Percentiles rank a stretch among this genome's conserved stretches.
Conservation (phyloP, 345 rosid genomes). For the Bretschneidera sinensis region DNA sequence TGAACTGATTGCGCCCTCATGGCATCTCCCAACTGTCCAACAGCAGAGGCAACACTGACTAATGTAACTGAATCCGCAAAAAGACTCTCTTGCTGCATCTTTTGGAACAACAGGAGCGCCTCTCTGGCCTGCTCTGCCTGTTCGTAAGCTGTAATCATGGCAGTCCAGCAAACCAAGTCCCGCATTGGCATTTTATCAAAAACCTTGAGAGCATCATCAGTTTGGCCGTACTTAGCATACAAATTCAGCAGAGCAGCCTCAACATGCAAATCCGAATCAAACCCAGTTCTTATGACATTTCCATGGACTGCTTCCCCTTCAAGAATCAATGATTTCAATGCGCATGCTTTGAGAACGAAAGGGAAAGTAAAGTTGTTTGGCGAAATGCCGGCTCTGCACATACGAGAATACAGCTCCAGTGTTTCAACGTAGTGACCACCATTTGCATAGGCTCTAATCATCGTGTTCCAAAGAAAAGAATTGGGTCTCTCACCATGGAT, state of each 20-base stretch:
- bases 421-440: slow-evolving; percentile 30
- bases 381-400: slow-evolving; percentile 36
- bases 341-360: slow-evolving; percentile 37
- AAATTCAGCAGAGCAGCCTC: slow-evolving; percentile 31
- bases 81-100: slow-evolving; percentile 28
- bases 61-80: slow-evolving; percentile 34
- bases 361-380: slow-evolving; percentile 43
- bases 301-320: slow-evolving; percentile 38
- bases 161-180: slow-evolving; percentile 49
- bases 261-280: slow-evolving; percentile 21
- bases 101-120: slow-evolving; percentile 19
- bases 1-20: slow-evolving; percentile 26
- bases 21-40: slow-evolving; percentile 42
- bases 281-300: slow-evolving; percentile 30
- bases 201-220: slow-evolving; percentile 26
- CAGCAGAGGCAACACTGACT: slow-evolving; percentile 48
- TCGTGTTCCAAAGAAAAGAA: slow-evolving; percentile 49
- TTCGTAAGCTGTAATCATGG: slow-evolving; percentile 37
- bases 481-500: slow-evolving; percentile 8
- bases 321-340: slow-evolving; percentile 26
- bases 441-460: slow-evolving; percentile 45
- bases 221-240: slow-evolving; percentile 29
- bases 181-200: slow-evolving; percentile 40
- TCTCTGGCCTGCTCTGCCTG: slow-evolving; percentile 17
- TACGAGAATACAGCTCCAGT: slow-evolving; percentile 32